Conservation (phyloP, 495 filamentous ascomycete species). For the Neurospora sp. region DNA sequence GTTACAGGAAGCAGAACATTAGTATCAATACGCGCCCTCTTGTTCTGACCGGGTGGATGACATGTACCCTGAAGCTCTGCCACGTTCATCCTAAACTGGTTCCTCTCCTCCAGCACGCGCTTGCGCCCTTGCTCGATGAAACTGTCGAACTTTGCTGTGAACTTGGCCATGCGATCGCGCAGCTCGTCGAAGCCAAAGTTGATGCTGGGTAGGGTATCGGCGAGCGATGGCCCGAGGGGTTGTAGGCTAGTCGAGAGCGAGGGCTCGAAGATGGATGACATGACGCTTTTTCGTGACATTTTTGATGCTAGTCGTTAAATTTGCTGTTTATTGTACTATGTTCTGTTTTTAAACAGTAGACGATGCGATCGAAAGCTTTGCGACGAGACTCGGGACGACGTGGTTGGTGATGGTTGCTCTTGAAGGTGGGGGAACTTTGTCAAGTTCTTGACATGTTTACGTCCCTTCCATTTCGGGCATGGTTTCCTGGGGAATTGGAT, state of each 20-base stretch:
- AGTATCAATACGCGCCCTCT: neutral
- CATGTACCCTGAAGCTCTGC: slow-evolving; percentile 75
- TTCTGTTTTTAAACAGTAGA: neutral
- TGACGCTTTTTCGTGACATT: slow-evolving; percentile 22
- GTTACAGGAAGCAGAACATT: slow-evolving; percentile 2
- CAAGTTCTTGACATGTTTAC: slow-evolving; percentile 13
- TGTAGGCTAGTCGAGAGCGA: slow-evolving; percentile 68
- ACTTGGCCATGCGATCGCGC: slow-evolving; percentile 87
- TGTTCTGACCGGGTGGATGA: neutral
- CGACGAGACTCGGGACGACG: neutral
- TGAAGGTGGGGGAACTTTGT: neutral
- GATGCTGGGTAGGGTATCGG: slow-evolving; percentile 77
- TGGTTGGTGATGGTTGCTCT: neutral
- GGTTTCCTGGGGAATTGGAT: slow-evolving; percentile 13
- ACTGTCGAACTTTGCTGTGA: slow-evolving; percentile 82
- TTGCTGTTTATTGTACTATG: slow-evolving; percentile 2
- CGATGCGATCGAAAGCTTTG: neutral
- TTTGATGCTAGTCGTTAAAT: slow-evolving; percentile 1
- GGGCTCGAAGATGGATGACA: slow-evolving; percentile 66
- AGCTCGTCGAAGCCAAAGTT: slow-evolving; percentile 96
- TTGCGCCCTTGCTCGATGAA: slow-evolving; percentile 89
- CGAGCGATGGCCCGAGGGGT: slow-evolving; percentile 42
- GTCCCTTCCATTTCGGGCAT: slow-evolving; percentile 8
- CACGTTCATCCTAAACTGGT: slow-evolving; percentile 83
- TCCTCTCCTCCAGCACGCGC: slow-evolving; percentile 82